These are phyloP conservation scores for Fonsecaea multimorphosa DNA, from an alignment of 2,329 filamentous ascomycete species.

Conservation along the genomic window DNA sequence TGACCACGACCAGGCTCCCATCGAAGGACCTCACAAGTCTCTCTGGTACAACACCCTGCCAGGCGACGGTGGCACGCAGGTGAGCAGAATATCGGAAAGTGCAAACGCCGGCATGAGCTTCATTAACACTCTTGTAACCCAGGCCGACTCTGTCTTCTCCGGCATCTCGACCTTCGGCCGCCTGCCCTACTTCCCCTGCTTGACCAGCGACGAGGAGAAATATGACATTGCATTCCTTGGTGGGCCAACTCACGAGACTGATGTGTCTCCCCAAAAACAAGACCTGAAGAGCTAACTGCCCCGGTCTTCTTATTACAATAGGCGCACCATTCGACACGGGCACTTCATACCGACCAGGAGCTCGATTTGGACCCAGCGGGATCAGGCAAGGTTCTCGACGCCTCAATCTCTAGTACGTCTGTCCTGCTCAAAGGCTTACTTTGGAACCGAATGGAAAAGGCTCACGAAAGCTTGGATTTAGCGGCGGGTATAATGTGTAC, in stretches of 20 bases:
- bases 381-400: constrained; percentile 85
- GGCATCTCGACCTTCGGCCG: constrained; percentile 86
- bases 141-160: constrained; percentile 88
- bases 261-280: neutral
- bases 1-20: constrained; percentile 62
- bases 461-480: constrained; percentile 61
- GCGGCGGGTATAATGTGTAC: constrained; percentile 81
- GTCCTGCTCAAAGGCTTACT: constrained; percentile 39
- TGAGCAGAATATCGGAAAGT: constrained; percentile 44
- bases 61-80: constrained; percentile 83
- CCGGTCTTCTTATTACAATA: constrained; percentile 45
- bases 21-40: constrained; percentile 72
- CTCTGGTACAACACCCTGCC: constrained; percentile 85
- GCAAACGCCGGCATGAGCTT: neutral
- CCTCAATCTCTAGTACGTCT: constrained; percentile 81
- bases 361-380: constrained; percentile 81
- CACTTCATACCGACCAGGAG: constrained; percentile 82
- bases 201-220: constrained; percentile 70
- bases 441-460: constrained; percentile 40
- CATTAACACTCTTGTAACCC: constrained; percentile 12
- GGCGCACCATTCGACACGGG: constrained; percentile 85
- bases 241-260: constrained; percentile 44
- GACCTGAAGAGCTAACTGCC: constrained; percentile 11
- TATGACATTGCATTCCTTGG: constrained; percentile 88
- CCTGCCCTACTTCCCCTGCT: constrained; percentile 76